These are phyloP conservation scores for Scenedesmus sp. DNA, from an alignment of 163 green algal genomes.

Conservation along the genomic window DNA sequence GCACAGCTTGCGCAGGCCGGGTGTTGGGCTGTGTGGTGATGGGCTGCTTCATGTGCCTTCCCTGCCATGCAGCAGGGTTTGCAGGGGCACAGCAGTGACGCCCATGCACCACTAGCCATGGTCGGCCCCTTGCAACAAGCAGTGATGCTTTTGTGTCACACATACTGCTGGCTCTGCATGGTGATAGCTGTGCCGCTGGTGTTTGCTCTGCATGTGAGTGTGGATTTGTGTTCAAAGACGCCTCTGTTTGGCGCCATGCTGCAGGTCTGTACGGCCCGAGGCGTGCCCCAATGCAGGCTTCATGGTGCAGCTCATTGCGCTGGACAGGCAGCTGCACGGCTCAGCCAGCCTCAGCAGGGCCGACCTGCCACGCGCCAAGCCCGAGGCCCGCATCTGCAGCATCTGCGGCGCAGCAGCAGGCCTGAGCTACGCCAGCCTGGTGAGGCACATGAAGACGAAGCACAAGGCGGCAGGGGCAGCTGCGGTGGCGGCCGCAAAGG, in stretches of 20 bases:
- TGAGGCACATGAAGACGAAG: slow-evolving; percentile 71
- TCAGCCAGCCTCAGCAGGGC: slow-evolving; percentile 63
- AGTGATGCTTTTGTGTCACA: too few species aligned
- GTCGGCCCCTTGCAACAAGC: too few species aligned
- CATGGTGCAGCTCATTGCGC: slow-evolving; percentile 70
- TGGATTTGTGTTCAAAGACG: too few species aligned
- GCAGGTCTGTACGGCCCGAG: slow-evolving; percentile 58
- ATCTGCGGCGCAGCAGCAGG: slow-evolving; percentile 78
- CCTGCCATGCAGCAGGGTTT: too few species aligned
- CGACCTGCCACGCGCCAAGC: slow-evolving; percentile 79
- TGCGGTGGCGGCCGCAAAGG: not conserved
- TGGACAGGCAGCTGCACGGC: slow-evolving; percentile 81
- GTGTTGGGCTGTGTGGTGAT: not conserved
- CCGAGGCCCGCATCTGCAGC: slow-evolving; percentile 76
- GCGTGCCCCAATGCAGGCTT: slow-evolving; percentile 80
- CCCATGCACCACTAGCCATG: too few species aligned
- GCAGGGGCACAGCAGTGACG: too few species aligned
- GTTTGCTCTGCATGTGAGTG: not conserved
- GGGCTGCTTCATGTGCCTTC: too few species aligned
- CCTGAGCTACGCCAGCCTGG: slow-evolving; percentile 73
- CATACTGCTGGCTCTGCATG: too few species aligned
- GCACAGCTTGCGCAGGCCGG: not conserved
- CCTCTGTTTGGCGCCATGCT: not conserved
- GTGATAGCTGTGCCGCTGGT: too few species aligned
- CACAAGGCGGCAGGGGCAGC: slow-evolving; percentile 3